A percentile compares a stretch with the other conserved stretches of the same genome.
Conservation (phyloP, 2,329 filamentous ascomycete genomes). For the Verticillium dahliae region DNA sequence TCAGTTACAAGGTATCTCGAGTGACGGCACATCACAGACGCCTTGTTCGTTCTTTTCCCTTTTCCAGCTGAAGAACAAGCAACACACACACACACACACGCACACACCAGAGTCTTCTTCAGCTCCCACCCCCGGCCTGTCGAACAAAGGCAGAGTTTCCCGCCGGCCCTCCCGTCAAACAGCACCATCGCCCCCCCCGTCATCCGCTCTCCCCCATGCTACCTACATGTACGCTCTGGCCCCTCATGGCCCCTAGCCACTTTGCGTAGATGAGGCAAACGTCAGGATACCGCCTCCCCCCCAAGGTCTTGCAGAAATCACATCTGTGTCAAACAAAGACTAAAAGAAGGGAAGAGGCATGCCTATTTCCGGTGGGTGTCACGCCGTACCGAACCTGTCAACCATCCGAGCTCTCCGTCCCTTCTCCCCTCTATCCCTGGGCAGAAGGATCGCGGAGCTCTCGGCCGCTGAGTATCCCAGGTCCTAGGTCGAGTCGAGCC, state of each 20-base stretch:
- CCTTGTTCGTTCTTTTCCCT: not conserved
- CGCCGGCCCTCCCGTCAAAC: not conserved
- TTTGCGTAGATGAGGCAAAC: not conserved
- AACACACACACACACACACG: not conserved
- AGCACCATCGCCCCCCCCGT: not conserved
- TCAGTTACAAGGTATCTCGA: not conserved
- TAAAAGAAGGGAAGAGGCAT: not conserved
- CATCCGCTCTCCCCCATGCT: too few relatives aligned
- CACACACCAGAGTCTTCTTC: not conserved
- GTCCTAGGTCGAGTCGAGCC: not conserved
- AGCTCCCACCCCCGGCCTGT: not conserved
- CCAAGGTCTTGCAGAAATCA: not conserved
- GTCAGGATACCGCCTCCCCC: not conserved
- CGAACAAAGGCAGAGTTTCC: not conserved
- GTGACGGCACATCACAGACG: not conserved
- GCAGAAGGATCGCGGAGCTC: not conserved
- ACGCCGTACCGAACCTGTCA: not conserved
- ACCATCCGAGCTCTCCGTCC: not conserved
- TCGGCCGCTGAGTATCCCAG: too few relatives aligned
- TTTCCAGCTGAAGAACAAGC: not conserved
- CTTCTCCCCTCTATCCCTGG: not conserved
- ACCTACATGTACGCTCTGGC: not conserved
- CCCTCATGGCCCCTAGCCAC: not conserved
- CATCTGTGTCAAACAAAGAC: not conserved
- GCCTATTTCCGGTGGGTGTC: not conserved